Evolutionary conservation across 2,329 filamentous ascomycete genomes (phyloP), one percentile per base, ranked within the genome.

Genomic region (Chrysoporthe puriensis): DNA sequence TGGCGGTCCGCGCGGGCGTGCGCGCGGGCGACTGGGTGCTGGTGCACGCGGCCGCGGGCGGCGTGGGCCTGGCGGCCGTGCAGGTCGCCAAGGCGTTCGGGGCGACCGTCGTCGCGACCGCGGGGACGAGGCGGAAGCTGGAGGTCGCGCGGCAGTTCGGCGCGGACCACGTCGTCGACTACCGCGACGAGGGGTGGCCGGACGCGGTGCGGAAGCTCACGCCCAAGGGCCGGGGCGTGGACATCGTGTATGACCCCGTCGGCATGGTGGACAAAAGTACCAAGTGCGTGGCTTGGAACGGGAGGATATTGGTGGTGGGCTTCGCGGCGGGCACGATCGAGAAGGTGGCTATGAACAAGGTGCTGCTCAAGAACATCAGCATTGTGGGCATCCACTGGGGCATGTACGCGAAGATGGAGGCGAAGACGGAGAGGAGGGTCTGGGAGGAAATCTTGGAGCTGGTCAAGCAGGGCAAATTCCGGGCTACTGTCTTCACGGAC

Each of bases 201-300:
- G 82, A 84, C 2, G 78, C 88, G 69, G 93, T 97, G 60, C 92
- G 92, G 81, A 88, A 87, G 72, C 79, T 98, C 68, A 95, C 91
- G 4, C 92, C 92, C 0, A 87, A 88, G 70, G 86, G 86, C 1
- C 79, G 82, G 57, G 88, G 94, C 13, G 94, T 97, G 21, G 94
- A 98, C 79, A 93, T 98, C 63, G 94, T 98, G 32, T 98, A 93
- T 81, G 95, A 98, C 78, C 94, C 95, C 14, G 95, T 98, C 1
- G 95, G 95, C 0, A 81, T 97, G 76, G 92, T 97, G 62, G 93
- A 96, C 72, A 86, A 89, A 76, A 93, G 90, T 73, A 92, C 94
- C 73, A 97, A 97, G 80, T 97, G 95, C 81, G 92, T 91, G 3
- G 91, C 93, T 3, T 98, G 94, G 94, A 97, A 97, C 78, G 95